Base-by-base conservation (phyloP, 2,329 filamentous ascomycete genomes). In the Fusarium goolgardi region DNA sequence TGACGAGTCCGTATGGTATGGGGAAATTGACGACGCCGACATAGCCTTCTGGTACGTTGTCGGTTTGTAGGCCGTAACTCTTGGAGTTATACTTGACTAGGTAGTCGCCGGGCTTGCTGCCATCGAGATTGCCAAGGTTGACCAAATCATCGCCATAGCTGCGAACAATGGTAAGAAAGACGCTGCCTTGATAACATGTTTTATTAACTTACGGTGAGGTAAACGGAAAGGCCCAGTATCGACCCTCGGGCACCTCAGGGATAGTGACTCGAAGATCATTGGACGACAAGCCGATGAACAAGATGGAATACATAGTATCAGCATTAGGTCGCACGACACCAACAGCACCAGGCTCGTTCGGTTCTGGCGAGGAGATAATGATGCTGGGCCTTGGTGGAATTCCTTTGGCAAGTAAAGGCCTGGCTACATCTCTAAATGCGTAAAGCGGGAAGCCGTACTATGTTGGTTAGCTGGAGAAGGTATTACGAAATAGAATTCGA, bases 171-270 rank as follows among this genome's bases (percentile, higher is more conserved):
- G 29, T 47, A 9, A 47, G 32, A 34, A 15, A 20, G 21, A 7
- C 6, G 0, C 1, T 8, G 18, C 5, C 3, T 25, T 16, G 0
- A 8, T 5, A 20, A 3, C 3, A 5, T 1, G 3, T 20, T 20
- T 9, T 7, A 2, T 10, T 16, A 13, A 9, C 46, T 35, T 20
- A 50, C 46, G 46, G 32, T 18, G 46, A 37, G 13, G 21, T 37
- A 39, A 50, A 50, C 2, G 46, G 46, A 39, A 50, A 50, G 12
- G 27, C 46, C 46, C 46, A 50, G 18, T 50, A 50, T 20, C 46
- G 23, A 11, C 18, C 23, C 2, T 50, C 46, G 0, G 46, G 46
- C 1, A 50, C 13, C 3, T 50, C n/a, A 10, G 46, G 46, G 10
- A 50, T 25, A 16, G 46, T 50, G 2, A 50, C 32, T 18, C n/a